These are phyloP conservation scores for Aspergillus thermomutatus DNA, from an alignment of 2,329 filamentous ascomycete genomes.

Conservation along the genomic window DNA sequence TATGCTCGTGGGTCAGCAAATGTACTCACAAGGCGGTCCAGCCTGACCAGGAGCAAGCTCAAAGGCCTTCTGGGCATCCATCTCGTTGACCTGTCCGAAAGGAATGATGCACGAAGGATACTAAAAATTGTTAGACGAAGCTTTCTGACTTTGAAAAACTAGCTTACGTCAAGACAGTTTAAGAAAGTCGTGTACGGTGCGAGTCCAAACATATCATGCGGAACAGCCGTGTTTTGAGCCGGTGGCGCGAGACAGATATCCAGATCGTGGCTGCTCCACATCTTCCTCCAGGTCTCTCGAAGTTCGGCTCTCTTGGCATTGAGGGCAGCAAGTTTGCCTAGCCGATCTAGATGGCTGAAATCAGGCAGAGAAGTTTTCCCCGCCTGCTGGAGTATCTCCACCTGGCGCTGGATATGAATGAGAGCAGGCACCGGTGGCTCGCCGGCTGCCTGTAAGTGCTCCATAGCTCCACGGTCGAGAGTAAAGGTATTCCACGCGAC, in stretches of 20 bases:
- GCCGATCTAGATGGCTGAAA: conserved; percentile 9
- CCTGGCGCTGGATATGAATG: conserved; percentile 5
- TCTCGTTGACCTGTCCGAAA: conserved; percentile 22
- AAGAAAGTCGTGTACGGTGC: conserved; percentile 44
- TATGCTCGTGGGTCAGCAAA: neutral
- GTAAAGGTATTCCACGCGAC: conserved; percentile 22
- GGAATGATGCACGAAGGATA: conserved; percentile 51
- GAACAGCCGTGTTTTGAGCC: conserved; percentile 49
- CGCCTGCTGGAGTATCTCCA: conserved; percentile 6
- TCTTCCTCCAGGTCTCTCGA: conserved; percentile 38
- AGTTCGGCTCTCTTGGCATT: conserved; percentile 31
- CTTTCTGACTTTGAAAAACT: neutral
- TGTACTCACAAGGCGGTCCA: conserved; percentile 20
- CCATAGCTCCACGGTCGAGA: conserved; percentile 15
- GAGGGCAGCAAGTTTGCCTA: conserved; percentile 15
- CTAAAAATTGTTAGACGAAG: conserved; percentile 21
- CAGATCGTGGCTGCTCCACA: conserved; percentile 43
- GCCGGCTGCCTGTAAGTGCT: conserved; percentile 18
- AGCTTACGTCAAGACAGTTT: conserved; percentile 50
- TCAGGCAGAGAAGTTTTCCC: conserved; percentile 4
- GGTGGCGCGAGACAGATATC: conserved; percentile 49
- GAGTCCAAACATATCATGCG: conserved; percentile 43
- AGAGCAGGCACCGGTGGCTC: conserved; percentile 24
- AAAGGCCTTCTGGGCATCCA: conserved; percentile 10
- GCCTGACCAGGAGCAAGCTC: conserved; percentile 11